phyloP scores from a whole-genome alignment of 805 yeast species.

The Blastobotrys parvus region DNA sequence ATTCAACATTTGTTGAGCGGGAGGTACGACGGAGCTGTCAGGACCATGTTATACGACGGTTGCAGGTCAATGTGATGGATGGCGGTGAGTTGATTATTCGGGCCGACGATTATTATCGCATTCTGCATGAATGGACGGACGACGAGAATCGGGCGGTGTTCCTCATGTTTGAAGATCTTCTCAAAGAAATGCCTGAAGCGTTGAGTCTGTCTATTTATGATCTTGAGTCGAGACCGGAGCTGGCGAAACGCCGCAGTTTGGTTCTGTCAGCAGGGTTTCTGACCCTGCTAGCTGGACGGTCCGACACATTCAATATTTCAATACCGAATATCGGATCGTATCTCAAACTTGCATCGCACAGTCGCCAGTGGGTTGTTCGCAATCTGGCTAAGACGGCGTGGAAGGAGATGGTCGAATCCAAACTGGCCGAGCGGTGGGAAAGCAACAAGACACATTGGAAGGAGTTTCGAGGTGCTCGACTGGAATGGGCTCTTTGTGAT shows the following conservation, averaged over 20 bases:
- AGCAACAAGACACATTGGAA: slow-evolving; percentile 29
- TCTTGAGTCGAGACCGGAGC: slow-evolving; percentile 14
- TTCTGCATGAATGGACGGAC: neutral
- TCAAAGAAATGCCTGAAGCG: slow-evolving; percentile 22
- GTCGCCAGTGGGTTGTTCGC: slow-evolving; percentile 30
- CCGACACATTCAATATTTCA: slow-evolving; percentile 26
- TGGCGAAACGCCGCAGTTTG: slow-evolving; percentile 7
- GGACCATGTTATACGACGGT: slow-evolving; percentile 21
- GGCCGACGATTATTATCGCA: slow-evolving; percentile 14
- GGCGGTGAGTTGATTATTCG: slow-evolving; percentile 28
- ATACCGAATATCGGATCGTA: slow-evolving; percentile 31
- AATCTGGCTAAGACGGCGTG: slow-evolving; percentile 26
- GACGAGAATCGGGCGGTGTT: slow-evolving; percentile 1
- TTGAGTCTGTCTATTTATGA: slow-evolving; percentile 21
- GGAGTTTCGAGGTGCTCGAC: slow-evolving; percentile 42
- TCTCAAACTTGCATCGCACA: slow-evolving; percentile 24
- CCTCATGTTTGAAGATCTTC: slow-evolving; percentile 16
- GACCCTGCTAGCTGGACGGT: slow-evolving; percentile 25
- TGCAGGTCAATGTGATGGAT: slow-evolving; percentile 24
- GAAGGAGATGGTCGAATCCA: slow-evolving; percentile 31
- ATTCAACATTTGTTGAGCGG: slow-evolving; percentile 31
- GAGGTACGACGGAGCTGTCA: slow-evolving; percentile 19
- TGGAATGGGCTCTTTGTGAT: slow-evolving; percentile 49
- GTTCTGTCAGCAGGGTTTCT: slow-evolving; percentile 28
- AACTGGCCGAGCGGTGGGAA: slow-evolving; percentile 25